A percentile compares a stretch with the other conserved stretches of the same genome.
Conservation (phyloP, 768 basidiomycete species). For the Asterophora parasitica region DNA sequence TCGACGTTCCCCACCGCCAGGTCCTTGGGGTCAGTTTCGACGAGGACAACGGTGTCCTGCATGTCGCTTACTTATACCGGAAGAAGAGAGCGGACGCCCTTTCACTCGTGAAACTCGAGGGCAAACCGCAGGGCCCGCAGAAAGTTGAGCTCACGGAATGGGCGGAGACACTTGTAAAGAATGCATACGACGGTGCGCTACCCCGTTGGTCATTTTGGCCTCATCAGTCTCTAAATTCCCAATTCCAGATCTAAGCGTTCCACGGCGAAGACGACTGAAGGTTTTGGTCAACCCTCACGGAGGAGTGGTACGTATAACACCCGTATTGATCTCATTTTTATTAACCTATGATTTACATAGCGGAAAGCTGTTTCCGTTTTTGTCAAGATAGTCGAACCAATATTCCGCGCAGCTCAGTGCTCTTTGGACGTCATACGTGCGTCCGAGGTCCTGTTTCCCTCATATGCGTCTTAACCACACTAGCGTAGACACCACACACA, state of each 20-base stretch:
- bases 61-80: conserved; percentile 49
- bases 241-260: conserved; percentile 40
- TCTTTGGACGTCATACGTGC: conserved; percentile 56
- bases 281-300: conserved; percentile 78
- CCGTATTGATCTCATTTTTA: background rate
- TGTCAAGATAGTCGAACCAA: conserved; percentile 58
- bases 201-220: background rate
- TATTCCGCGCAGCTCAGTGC: conserved; percentile 65
- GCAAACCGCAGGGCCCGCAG: conserved; percentile 33
- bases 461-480: background rate
- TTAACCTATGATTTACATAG: conserved; percentile 30
- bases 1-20: conserved; percentile 36
- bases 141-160: conserved; percentile 39
- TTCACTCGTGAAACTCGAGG: conserved; percentile 38
- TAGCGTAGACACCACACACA: conserved; percentile 57
- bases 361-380: conserved; percentile 57
- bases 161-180: conserved; percentile 47
- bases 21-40: conserved; percentile 49
- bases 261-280: conserved; percentile 51
- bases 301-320: conserved; percentile 53
- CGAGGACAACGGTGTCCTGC: conserved; percentile 28
- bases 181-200: conserved; percentile 57
- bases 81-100: conserved; percentile 35
- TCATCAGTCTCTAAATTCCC: background rate
- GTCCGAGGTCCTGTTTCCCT: conserved; percentile 19